Conservation (phyloP, 331 rosid species). For the Stylosanthes scabra region DNA sequence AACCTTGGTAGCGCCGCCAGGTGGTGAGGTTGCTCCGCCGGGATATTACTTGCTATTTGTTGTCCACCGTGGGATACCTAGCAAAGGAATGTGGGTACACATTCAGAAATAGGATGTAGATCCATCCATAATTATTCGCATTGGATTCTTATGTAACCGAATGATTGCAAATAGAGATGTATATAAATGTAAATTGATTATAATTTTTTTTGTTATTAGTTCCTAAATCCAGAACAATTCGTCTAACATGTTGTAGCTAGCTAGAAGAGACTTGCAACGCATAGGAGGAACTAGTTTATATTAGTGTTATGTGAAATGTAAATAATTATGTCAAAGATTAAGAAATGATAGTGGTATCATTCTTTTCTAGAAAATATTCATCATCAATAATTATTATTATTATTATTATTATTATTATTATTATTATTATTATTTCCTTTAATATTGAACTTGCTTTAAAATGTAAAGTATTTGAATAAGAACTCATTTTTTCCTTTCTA, state of each 20-base stretch:
- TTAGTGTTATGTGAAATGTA: not conserved
- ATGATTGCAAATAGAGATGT: not conserved
- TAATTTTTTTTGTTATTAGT: not conserved
- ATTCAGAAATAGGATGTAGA: constrained; percentile 7
- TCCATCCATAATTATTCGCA: too few species aligned
- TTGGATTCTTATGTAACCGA: too few species aligned
- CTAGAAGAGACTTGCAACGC: not conserved
- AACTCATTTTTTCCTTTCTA: not conserved
- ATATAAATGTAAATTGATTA: not conserved
- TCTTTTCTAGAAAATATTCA: not conserved
- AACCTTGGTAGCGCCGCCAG: constrained; percentile 49
- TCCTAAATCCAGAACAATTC: not conserved
- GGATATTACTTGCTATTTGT: constrained; percentile 73
- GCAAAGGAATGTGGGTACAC: constrained; percentile 71
- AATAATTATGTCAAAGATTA: not conserved
- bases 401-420: too few species aligned
- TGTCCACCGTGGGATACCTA: constrained; percentile 80
- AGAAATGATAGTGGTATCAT: not conserved
- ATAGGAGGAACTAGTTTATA: not conserved
- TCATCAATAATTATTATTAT: too few species aligned
- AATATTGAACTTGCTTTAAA: too few species aligned
- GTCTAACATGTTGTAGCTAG: not conserved
- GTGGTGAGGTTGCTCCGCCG: constrained; percentile 62
- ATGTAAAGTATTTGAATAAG: not conserved
- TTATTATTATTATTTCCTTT: not conserved